phyloP scores from a whole-genome alignment of 2,329 filamentous ascomycete species.

The Phialophora chinensis region DNA sequence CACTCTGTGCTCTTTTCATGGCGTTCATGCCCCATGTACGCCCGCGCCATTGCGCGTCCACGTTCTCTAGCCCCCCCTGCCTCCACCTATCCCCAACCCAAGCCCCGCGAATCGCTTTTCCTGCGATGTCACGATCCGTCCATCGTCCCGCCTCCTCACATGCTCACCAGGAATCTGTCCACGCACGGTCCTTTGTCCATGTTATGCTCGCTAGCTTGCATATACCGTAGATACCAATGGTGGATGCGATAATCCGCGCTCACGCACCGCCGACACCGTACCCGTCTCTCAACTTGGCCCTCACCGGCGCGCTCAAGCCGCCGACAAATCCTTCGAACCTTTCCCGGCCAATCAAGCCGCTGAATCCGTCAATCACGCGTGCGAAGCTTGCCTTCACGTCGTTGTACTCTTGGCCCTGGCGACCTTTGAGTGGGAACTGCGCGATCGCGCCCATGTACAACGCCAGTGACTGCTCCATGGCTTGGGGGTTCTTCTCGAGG shows the following conservation, averaged over 20 bases:
- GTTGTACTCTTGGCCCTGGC: constrained; percentile 63
- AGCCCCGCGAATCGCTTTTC: neutral
- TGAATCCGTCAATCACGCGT: constrained; percentile 65
- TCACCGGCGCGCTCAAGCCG: constrained; percentile 29
- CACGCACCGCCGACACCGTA: constrained; percentile 25
- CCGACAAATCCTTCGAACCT: constrained; percentile 30
- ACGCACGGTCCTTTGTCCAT: neutral
- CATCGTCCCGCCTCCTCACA: neutral
- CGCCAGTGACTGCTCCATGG: constrained; percentile 84
- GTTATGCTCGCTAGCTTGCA: neutral
- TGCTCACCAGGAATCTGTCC: no score
- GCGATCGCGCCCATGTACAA: constrained; percentile 87
- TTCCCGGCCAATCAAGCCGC: constrained; percentile 49
- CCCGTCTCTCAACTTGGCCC: constrained; percentile 33
- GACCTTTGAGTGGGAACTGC: constrained; percentile 66
- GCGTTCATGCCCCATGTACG: neutral
- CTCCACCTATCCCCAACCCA: neutral
- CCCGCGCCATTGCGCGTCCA: neutral
- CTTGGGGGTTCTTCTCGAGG: constrained; percentile 83
- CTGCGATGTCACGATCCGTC: neutral
- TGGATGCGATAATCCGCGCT: neutral
- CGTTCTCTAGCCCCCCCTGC: neutral
- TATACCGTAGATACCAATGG: neutral
- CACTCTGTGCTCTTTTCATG: neutral
- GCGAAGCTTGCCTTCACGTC: constrained; percentile 71